Percentiles rank a stretch among this genome's conserved stretches.
Evolutionary conservation across 371 early-diverging fungal genomes (phyloP).

Genomic region (Syncephalastrum contaminatum): DNA sequence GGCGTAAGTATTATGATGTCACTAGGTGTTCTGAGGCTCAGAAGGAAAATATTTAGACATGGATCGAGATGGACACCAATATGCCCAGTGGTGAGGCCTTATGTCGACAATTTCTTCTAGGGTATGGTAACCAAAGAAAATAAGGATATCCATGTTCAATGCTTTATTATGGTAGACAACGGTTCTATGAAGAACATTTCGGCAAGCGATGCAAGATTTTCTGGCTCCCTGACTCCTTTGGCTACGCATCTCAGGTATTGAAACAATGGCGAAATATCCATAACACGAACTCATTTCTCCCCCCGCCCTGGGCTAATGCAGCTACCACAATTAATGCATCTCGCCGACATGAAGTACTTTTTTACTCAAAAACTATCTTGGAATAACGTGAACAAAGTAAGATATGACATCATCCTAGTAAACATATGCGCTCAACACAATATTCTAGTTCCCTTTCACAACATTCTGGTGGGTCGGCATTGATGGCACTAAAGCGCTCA

Average conservation of each 20-base stretch:
- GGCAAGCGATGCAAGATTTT: slow-evolving; percentile 80
- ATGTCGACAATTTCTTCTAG: slow-evolving; percentile 90
- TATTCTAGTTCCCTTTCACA: slow-evolving; percentile 79
- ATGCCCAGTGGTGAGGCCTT: slow-evolving; percentile 93
- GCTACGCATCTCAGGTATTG: slow-evolving; percentile 50
- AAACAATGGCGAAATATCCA: background rate
- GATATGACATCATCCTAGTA: background rate
- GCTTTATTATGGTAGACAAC: slow-evolving; percentile 51
- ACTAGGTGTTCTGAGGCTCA: background rate
- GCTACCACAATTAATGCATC: slow-evolving; percentile 90
- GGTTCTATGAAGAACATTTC: slow-evolving; percentile 85
- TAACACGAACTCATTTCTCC: no score
- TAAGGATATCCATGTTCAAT: no score
- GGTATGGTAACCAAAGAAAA: slow-evolving; percentile 21
- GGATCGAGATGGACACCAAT: slow-evolving; percentile 99
- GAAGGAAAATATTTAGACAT: slow-evolving; percentile 52
- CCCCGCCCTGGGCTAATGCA: background rate
- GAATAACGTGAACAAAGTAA: slow-evolving; percentile 93
- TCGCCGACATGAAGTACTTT: slow-evolving; percentile 87
- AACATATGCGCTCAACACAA: no score
- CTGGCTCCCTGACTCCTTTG: slow-evolving; percentile 96
- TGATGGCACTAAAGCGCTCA: slow-evolving; percentile 69
- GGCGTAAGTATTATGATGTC: slow-evolving; percentile 44
- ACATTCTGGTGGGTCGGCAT: slow-evolving; percentile 87
- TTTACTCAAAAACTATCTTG: slow-evolving; percentile 98